Evolutionary conservation across 2,329 filamentous ascomycete genomes (phyloP), one percentile per base, ranked within the genome.

Genomic region (Penicillium olsonii): DNA sequence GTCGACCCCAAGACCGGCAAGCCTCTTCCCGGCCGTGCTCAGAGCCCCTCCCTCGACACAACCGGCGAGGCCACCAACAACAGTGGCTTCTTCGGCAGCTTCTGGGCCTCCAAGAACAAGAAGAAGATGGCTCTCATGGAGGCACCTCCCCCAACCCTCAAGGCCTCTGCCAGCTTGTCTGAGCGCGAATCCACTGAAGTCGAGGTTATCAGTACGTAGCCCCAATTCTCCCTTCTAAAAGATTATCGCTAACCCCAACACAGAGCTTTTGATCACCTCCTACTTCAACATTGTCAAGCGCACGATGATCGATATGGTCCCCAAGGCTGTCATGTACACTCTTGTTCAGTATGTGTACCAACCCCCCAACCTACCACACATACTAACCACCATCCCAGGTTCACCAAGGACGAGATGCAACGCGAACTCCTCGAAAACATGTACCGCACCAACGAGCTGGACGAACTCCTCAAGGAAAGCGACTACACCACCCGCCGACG

Each of bases 91-190:
- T 99, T 99, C 64, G 94, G 94, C 61, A 95, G 90, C 66, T 99
- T 99, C 83, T 99, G 96, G 69, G 90, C 94, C 10, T 92, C 90
- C 68, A 99, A 97, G 84, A 99, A 97, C 78, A 99, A 97, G 85
- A 99, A 99, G 87, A 97, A 96, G 86, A 95, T 95, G 76, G 94
- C 94, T n/a, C 92, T 92, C 40, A 99, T 99, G 94, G 94, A 99
- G 71, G 81, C 94, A 12, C 94, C 94, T 33, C 94, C 94, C 55
- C 84, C 94, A 24, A 92, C 85, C 35, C 84, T 99, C 50, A 99
- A 96, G 78, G 94, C 94, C 27, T 95, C 90, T 3, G 92, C 94
- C 35, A 95, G 87, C 20, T 79, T 99, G 33, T 95, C 89, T 5
- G 94, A 99, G 75, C 90, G 94, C 54, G 94, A 99, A 72, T 87